These are phyloP conservation scores for Clohesyomyces aquaticus DNA, from an alignment of 495 filamentous ascomycete species.

Conservation along the genomic window DNA sequence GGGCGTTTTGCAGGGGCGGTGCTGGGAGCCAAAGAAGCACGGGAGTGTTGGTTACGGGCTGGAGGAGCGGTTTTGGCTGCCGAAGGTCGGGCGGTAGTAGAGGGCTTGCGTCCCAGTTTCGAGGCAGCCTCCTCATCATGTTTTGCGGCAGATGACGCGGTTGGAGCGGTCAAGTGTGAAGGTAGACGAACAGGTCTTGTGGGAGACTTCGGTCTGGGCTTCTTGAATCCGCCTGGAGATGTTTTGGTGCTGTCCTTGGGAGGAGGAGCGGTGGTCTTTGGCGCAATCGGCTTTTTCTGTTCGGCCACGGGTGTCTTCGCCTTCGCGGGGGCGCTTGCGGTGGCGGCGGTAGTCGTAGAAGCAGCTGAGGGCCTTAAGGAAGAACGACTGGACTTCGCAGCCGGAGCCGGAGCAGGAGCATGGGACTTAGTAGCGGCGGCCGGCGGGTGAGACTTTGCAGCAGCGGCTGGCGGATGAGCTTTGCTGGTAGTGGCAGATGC, in stretches of 20 bases:
- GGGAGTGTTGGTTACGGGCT: slow-evolving; percentile 36
- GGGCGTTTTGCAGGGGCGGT: slow-evolving; percentile 37
- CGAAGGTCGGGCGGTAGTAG: slow-evolving; percentile 36
- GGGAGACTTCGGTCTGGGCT: slow-evolving; percentile 44
- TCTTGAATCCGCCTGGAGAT: slow-evolving; percentile 39
- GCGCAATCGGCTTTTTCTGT: slow-evolving; percentile 17
- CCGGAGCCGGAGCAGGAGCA: slow-evolving; percentile 24
- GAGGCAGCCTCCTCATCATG: slow-evolving; percentile 37
- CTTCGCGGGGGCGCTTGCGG: slow-evolving; percentile 23
- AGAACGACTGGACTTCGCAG: slow-evolving; percentile 23
- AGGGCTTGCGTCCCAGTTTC: slow-evolving; percentile 36
- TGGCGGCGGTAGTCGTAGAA: slow-evolving; percentile 8
- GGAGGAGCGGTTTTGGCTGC: slow-evolving; percentile 36
- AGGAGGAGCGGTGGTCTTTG: slow-evolving; percentile 17
- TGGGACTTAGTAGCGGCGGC: slow-evolving; percentile 12
- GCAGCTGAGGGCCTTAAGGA: slow-evolving; percentile 25
- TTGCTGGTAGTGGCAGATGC: neutral
- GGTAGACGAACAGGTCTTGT: slow-evolving; percentile 48
- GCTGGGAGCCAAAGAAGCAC: slow-evolving; percentile 26
- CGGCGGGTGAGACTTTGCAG: neutral
- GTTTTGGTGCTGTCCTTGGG: slow-evolving; percentile 42
- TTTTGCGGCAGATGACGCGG: slow-evolving; percentile 47
- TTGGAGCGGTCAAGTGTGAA: slow-evolving; percentile 49
- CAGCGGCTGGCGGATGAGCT: neutral
- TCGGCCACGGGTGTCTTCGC: slow-evolving; percentile 27